Base-by-base conservation (phyloP, 495 filamentous ascomycete species). In the Letharia columbiana region DNA sequence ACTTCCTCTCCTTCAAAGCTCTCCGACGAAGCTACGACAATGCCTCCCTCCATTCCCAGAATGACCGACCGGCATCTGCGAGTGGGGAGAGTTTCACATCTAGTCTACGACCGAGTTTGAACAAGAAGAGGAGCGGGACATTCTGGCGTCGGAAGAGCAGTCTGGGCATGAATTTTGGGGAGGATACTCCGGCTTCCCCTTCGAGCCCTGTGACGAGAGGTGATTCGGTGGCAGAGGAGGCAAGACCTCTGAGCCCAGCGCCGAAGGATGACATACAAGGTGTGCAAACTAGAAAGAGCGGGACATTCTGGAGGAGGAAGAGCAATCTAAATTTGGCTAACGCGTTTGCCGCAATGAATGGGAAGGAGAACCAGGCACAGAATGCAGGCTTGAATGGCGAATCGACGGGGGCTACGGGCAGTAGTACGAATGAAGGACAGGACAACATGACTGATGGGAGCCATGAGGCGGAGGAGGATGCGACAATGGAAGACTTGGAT, bases 11-110 rank as follows among this genome's bases (percentile, higher is more conserved):
- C 3, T 68, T 68, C 31, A 66, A 67, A 57, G 45, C 60, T 28
- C 45, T 65, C 20, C 69, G 70, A 41, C 60, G 61, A 18, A 61
- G 37, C 49, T 62, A 60, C n/a, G 54, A 63, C 20, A 56, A 59
- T 11, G 57, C 45, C 28, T 60, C 60, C 10, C 59, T 59, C 42
- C 35, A 59, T 13, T 44, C 52, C 8, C 42, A 68, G 37, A 61
- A 13, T 7, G 60, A 52, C 52, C 28, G 74, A 66, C 62, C 64
- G 15, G 52, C 64, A 57, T 67, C 68, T 60, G 70, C 73, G 76
- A 80, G 80, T 73, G 80, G 75, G 67, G 77, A 80, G 62, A 75
- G 70, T 52, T 49, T 64, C 1, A 37, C 54, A 4, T 69, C 68
- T 47, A 54, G 62, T 45, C 47, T 63, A 20, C 37, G 49, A 35